These are phyloP conservation scores for Eimeria zaria DNA, from an alignment of 169 alveolate genomes.

Conservation along the genomic window DNA sequence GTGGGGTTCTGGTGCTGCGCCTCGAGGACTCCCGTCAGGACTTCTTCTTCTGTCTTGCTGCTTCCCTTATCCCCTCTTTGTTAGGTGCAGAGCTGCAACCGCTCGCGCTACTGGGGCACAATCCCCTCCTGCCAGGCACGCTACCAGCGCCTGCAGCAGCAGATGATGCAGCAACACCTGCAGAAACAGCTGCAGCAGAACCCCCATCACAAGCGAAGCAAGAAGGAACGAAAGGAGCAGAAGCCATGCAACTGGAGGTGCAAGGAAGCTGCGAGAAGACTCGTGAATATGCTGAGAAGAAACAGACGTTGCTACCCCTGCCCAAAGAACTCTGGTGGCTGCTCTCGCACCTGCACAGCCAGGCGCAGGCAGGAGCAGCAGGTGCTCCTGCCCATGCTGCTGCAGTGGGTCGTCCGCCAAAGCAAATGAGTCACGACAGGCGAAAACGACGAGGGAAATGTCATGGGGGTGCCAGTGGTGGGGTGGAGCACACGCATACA, in stretches of 20 bases:
- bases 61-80: slow-evolving; percentile 71
- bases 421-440: not conserved
- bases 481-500: not conserved
- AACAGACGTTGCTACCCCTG: slow-evolving; percentile 8
- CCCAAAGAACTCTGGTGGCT: slow-evolving; percentile 85
- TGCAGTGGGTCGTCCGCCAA: not conserved
- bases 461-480: not conserved
- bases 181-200: not conserved
- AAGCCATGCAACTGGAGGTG: not conserved
- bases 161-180: not conserved
- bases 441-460: not conserved
- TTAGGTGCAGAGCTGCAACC: slow-evolving; percentile 82
- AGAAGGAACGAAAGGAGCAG: not conserved
- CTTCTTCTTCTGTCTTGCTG: slow-evolving; percentile 70
- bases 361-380: slow-evolving; percentile 36
- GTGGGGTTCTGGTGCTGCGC: slow-evolving; percentile 74
- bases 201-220: not conserved
- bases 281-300: not conserved
- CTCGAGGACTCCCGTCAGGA: slow-evolving; percentile 75
- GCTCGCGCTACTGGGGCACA: slow-evolving; percentile 39
- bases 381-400: not conserved
- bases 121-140: not conserved
- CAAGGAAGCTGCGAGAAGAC: not conserved
- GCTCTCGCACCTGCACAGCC: slow-evolving; percentile 68
- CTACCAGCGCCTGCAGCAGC: not conserved